Conservation (phyloP, 1,284 basidiomycete genomes). For the Filobasidium uniguttulatum region DNA sequence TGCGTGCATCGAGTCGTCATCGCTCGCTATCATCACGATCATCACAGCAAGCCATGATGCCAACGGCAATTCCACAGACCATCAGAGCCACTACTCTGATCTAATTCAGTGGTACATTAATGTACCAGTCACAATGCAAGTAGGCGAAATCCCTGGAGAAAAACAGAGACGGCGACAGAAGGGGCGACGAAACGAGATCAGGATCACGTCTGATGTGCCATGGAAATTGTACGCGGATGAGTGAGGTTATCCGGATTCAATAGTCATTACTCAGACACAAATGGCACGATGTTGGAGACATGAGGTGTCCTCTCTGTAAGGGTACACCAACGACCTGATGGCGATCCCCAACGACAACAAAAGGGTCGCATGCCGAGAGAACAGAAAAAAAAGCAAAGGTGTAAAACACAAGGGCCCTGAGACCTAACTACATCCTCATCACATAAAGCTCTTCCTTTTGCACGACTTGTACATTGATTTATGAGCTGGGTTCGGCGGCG, state of each 20-base stretch:
- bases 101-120: too few relatives aligned
- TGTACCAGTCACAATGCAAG: too few relatives aligned
- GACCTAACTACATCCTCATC: background rate
- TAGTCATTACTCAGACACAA: background rate
- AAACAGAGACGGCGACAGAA: too few relatives aligned
- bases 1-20: too few relatives aligned
- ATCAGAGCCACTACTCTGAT: too few relatives aligned
- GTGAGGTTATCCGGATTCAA: background rate
- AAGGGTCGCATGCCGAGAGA: background rate
- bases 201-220: too few relatives aligned
- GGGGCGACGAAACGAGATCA: too few relatives aligned
- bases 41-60: too few relatives aligned
- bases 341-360: background rate
- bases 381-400: background rate
- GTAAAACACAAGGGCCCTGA: background rate
- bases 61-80: too few relatives aligned
- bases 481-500: constrained; percentile 12
- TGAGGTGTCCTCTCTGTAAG: background rate
- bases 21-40: too few relatives aligned
- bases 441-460: background rate
- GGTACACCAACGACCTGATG: background rate
- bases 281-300: background rate
- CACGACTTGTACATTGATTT: constrained; percentile 1
- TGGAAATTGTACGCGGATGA: background rate
- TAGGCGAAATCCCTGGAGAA: too few relatives aligned